These are phyloP conservation scores for Hemileccinum rubropunctum DNA, from an alignment of 768 basidiomycete genomes.

Conservation along the genomic window DNA sequence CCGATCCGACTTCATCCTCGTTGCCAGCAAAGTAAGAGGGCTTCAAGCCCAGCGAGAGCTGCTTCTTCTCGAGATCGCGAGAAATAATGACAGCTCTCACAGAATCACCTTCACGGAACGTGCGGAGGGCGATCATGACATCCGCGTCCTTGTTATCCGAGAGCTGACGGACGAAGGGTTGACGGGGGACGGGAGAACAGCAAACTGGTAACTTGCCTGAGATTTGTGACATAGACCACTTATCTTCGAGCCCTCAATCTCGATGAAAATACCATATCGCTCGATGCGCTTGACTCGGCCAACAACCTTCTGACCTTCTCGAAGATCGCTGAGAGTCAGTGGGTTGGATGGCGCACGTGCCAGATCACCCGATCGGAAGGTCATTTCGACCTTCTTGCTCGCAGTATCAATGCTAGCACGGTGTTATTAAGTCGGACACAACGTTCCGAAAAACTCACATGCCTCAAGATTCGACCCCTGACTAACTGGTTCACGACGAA, in stretches of 20 bases:
- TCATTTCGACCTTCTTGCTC: constrained; percentile 85
- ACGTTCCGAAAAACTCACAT: constrained; percentile 12
- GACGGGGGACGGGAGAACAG: not conserved
- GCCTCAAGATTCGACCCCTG: constrained; percentile 82
- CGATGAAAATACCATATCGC: constrained; percentile 90
- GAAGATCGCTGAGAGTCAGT: constrained; percentile 53
- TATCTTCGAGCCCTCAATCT: constrained; percentile 80
- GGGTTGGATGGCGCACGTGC: constrained; percentile 36
- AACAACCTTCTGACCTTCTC: constrained; percentile 76
- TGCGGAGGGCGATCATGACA: constrained; percentile 69
- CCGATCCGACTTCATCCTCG: constrained; percentile 41
- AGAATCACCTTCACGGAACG: constrained; percentile 83
- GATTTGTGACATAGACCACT: constrained; percentile 94
- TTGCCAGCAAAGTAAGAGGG: constrained; percentile 80
- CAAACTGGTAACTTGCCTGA: constrained; percentile 50
- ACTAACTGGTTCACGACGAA: constrained; percentile 83
- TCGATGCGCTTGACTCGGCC: constrained; percentile 81
- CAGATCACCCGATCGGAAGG: constrained; percentile 69
- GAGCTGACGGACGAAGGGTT: constrained; percentile 48
- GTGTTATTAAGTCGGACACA: constrained; percentile 6
- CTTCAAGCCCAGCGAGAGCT: constrained; percentile 80
- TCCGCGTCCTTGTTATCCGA: constrained; percentile 87
- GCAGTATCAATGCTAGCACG: constrained; percentile 61
- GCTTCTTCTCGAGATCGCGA: constrained; percentile 74
- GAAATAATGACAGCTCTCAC: constrained; percentile 77